Conservation (phyloP, 1,284 basidiomycete genomes). For the Tylopilus orsonianus region DNA sequence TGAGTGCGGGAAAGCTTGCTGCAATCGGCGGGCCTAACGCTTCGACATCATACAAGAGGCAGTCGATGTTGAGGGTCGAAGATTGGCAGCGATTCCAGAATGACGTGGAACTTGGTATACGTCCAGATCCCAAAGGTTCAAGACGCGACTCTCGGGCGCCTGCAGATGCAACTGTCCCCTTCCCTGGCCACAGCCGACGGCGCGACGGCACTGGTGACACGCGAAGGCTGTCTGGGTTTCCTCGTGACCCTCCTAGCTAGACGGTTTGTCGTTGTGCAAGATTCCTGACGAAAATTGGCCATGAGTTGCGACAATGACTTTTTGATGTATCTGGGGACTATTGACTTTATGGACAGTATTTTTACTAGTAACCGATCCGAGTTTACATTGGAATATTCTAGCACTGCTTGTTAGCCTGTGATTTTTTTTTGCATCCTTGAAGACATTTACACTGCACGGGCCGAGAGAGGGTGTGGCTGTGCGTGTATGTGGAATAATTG, state of each 20-base stretch:
- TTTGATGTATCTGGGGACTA: slow-evolving; percentile 21
- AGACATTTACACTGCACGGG: slow-evolving; percentile 11
- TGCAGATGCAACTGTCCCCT: slow-evolving; percentile 43
- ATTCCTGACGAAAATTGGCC: slow-evolving; percentile 1
- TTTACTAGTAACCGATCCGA: slow-evolving; percentile 15
- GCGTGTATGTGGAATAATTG: slow-evolving; percentile 5
- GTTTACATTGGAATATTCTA: slow-evolving; percentile 21
- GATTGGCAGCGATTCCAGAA: slow-evolving; percentile 78
- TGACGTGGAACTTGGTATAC: slow-evolving; percentile 41
- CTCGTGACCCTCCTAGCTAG: slow-evolving; percentile 35
- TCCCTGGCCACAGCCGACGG: slow-evolving; percentile 39
- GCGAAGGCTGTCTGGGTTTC: slow-evolving; percentile 23
- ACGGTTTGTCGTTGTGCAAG: slow-evolving; percentile 1
- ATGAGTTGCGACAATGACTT: slow-evolving; percentile 15
- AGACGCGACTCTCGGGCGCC: slow-evolving; percentile 38
- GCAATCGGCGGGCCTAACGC: slow-evolving; percentile 34
- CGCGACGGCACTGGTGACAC: slow-evolving; percentile 32
- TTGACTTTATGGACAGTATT: slow-evolving; percentile 24
- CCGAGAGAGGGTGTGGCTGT: slow-evolving; percentile 12
- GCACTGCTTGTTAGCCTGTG: slow-evolving; percentile 3
- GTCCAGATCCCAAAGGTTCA: slow-evolving; percentile 29
- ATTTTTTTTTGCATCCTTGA: slow-evolving; percentile 3
- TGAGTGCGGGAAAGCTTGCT: slow-evolving; percentile 62
- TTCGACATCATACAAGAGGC: slow-evolving; percentile 52
- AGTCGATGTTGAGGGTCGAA: slow-evolving; percentile 76